phyloP scores from a whole-genome alignment of 2,329 filamentous ascomycete genomes.

The Claviceps sp. region DNA sequence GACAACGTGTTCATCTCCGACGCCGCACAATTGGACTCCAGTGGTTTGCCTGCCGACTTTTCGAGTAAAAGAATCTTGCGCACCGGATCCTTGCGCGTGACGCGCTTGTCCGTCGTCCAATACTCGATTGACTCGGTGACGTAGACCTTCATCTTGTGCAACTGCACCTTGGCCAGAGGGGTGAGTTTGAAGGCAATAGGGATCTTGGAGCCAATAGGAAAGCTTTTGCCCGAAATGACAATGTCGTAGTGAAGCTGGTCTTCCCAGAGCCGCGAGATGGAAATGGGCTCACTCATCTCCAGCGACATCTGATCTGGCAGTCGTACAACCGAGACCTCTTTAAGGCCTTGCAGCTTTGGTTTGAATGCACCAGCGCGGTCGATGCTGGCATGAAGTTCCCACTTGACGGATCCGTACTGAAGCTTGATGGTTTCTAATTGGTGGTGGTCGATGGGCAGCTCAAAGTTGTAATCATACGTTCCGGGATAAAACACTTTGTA shows the following conservation, averaged over 20 bases:
- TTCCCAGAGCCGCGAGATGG: constrained; percentile 87
- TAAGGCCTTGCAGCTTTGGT: constrained; percentile 68
- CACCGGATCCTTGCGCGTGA: constrained; percentile 71
- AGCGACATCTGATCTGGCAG: constrained; percentile 78
- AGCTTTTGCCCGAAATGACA: constrained; percentile 89
- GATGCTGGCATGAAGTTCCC: constrained; percentile 73
- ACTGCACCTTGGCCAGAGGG: constrained; percentile 82
- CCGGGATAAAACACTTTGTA: constrained; percentile 78
- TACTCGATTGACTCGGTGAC: constrained; percentile 87
- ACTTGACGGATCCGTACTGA: constrained; percentile 75
- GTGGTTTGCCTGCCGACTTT: constrained; percentile 67
- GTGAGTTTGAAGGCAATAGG: constrained; percentile 92
- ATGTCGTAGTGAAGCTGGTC: constrained; percentile 94
- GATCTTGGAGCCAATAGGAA: constrained; percentile 74
- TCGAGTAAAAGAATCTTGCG: constrained; percentile 79
- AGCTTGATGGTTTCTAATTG: constrained; percentile 81
- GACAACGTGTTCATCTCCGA: constrained; percentile 66
- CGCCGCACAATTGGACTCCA: constrained; percentile 58
- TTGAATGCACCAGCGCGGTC: constrained; percentile 84
- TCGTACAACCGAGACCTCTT: constrained; percentile 73
- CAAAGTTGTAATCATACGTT: constrained; percentile 57
- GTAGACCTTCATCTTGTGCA: constrained; percentile 83
- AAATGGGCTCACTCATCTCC: constrained; percentile 85
- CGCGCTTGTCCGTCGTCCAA: constrained; percentile 72
- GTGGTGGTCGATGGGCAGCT: constrained; percentile 78